These are phyloP conservation scores for Aspergillus candidus DNA, from an alignment of 2,329 filamentous ascomycete genomes.

Conservation along the genomic window DNA sequence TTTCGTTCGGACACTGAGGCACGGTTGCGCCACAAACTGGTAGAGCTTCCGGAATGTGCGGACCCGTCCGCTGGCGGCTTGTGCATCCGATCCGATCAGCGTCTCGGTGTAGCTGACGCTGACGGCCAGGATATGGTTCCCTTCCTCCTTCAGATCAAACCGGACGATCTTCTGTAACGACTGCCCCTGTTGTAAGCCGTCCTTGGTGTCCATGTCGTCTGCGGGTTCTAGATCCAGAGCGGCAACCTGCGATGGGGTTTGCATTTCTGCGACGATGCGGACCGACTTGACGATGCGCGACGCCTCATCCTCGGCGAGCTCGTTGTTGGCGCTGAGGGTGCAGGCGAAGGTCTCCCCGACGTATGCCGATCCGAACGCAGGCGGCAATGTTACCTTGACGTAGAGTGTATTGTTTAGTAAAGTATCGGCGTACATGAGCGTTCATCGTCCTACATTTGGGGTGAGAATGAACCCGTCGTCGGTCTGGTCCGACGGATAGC, in stretches of 20 bases:
- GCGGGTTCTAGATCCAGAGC: conserved; percentile 50
- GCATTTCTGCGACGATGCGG: conserved; percentile 85
- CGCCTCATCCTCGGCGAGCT: conserved; percentile 45
- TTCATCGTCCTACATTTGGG: conserved; percentile 40
- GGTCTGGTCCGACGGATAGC: conserved; percentile 54
- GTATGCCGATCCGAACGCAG: conserved; percentile 88
- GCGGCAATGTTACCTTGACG: conserved; percentile 66
- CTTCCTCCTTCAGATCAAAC: conserved; percentile 89
- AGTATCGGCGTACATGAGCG: background rate
- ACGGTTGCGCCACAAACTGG: conserved; percentile 89
- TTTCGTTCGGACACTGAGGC: conserved; percentile 86
- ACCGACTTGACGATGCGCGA: conserved; percentile 62
- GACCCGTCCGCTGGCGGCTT: conserved; percentile 55
- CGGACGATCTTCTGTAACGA: conserved; percentile 76
- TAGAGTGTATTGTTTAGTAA: conserved; percentile 4
- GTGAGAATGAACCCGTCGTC: conserved; percentile 52
- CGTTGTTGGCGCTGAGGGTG: conserved; percentile 93
- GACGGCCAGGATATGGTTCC: conserved; percentile 86
- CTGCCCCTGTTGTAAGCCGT: conserved; percentile 42
- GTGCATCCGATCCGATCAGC: conserved; percentile 42
- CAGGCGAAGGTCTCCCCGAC: conserved; percentile 94
- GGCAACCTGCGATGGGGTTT: conserved; percentile 73
- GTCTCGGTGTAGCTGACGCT: conserved; percentile 93
- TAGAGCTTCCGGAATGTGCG: conserved; percentile 92
- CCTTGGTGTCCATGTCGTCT: conserved; percentile 42